Base-by-base conservation (phyloP, 2,329 filamentous ascomycete genomes). In the Diaporthe citriasiana region DNA sequence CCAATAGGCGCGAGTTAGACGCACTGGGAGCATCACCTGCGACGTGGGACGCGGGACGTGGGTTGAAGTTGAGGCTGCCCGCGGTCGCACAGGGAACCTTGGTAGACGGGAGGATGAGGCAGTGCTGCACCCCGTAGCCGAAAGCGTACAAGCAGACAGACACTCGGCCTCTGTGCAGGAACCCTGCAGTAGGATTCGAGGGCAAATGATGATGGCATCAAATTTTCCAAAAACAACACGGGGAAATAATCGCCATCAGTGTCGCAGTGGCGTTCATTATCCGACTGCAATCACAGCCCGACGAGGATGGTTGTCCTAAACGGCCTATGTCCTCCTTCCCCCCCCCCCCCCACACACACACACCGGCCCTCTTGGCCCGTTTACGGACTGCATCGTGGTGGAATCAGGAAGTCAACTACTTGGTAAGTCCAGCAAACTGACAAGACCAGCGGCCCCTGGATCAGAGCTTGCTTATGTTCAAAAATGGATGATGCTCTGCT, bases 41-140 rank as follows among this genome's bases (percentile, higher is more conserved):
- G 7, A 13, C 22, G 35, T 56, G 22, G 10, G n/a, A 19, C 3
- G n/a, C 19, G 30, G 12, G 50, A 27, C 22, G 40, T 65, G 59
- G 59, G 45, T 51, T 38, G 35, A 30, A 33, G 30, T 50, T 59
- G 56, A 59, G 7, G 55, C 19, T 51, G 45, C 63, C 40, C 40
- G 9, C 5, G 38, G n/a, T n/a, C n/a, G n/a, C n/a, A n/a, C n/a
- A n/a, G n/a, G n/a, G n/a, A n/a, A n/a, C n/a, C n/a, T n/a, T n/a
- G n/a, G n/a, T n/a, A 60, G 69, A 63, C 56, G 56, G 69, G 69
- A 71, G 69, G 69, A 71, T 60, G 69, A 40, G 69, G 69, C 69
- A 71, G 69, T 63, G 69, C 69, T 33, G 19, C 45, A 65, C 42
- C 17, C 17, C 25, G 27, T 9, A 8, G 27, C 27, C 42, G 9